Conservation (phyloP, 768 basidiomycete species). For the Exidia glandulosa region DNA sequence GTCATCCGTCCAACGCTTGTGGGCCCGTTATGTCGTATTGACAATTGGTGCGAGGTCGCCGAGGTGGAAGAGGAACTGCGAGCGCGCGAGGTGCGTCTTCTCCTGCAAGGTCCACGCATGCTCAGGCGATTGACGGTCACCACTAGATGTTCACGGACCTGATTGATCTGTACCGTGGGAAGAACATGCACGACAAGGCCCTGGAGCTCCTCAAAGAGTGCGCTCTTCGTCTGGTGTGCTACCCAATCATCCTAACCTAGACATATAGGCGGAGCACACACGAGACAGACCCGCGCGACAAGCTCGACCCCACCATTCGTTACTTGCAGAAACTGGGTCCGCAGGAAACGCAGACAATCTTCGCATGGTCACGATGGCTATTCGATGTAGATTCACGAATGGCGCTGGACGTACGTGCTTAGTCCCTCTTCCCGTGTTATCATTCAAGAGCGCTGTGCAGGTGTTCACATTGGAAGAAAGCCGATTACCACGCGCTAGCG, state of each 20-base stretch:
- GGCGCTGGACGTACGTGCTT: slow-evolving; percentile 55
- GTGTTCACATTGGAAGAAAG: slow-evolving; percentile 95
- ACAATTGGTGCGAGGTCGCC: slow-evolving; percentile 96
- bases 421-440: not conserved
- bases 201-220: slow-evolving; percentile 76
- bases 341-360: slow-evolving; percentile 70
- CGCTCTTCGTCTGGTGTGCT: slow-evolving; percentile 16
- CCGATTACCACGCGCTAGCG: slow-evolving; percentile 68
- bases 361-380: slow-evolving; percentile 75
- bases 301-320: slow-evolving; percentile 69
- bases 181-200: slow-evolving; percentile 91
- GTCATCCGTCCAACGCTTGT: slow-evolving; percentile 70
- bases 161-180: slow-evolving; percentile 83
- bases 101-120: not conserved
- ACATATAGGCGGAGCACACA: slow-evolving; percentile 61
- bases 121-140: not conserved
- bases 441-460: slow-evolving; percentile 26
- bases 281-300: slow-evolving; percentile 67
- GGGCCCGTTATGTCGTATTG: slow-evolving; percentile 76
- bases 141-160: slow-evolving; percentile 82
- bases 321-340: slow-evolving; percentile 89
- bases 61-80: slow-evolving; percentile 84
- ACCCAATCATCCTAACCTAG: not conserved
- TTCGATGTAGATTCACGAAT: slow-evolving; percentile 62
- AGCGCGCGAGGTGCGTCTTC: slow-evolving; percentile 54